phyloP scores from a whole-genome alignment of 2,329 filamentous ascomycete genomes.

The Sporothrix pallida region DNA sequence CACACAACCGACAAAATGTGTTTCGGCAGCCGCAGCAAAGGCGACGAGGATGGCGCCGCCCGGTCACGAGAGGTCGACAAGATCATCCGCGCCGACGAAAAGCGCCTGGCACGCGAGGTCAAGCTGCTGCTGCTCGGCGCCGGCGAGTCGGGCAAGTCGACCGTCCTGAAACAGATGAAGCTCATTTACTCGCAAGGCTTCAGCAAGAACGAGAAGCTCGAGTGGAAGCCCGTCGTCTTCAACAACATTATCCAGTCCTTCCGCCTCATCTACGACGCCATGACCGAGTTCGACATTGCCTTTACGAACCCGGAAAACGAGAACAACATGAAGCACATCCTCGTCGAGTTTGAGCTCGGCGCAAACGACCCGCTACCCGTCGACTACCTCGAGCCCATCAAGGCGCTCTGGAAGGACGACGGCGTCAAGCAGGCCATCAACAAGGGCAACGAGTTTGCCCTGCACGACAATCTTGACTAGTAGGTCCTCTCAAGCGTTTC shows the following conservation, averaged over 20 bases:
- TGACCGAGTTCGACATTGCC: slow-evolving; percentile 80
- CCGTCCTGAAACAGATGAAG: slow-evolving; percentile 98
- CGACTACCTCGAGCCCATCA: slow-evolving; percentile 81
- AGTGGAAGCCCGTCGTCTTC: slow-evolving; percentile 95
- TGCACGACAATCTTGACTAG: slow-evolving; percentile 96
- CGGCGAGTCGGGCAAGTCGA: slow-evolving; percentile 94
- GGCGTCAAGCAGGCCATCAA: slow-evolving; percentile 87
- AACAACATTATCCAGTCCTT: slow-evolving; percentile 93
- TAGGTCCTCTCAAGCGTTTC: slow-evolving; percentile 54
- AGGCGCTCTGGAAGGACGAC: slow-evolving; percentile 79
- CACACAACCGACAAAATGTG: slow-evolving; percentile 59
- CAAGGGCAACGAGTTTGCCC: slow-evolving; percentile 93
- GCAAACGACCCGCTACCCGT: slow-evolving; percentile 79
- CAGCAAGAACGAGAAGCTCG: slow-evolving; percentile 83
- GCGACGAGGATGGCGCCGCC: slow-evolving; percentile 55
- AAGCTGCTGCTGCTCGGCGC: slow-evolving; percentile 90
- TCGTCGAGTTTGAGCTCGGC: slow-evolving; percentile 80
- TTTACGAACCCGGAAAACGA: slow-evolving; percentile 82
- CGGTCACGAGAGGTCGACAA: slow-evolving; percentile 83
- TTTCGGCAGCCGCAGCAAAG: slow-evolving; percentile 63
- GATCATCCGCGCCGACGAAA: slow-evolving; percentile 83
- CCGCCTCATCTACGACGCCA: slow-evolving; percentile 86
- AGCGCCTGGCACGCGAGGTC: slow-evolving; percentile 82
- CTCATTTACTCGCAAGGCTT: slow-evolving; percentile 95
- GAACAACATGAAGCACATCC: slow-evolving; percentile 78